Percentiles rank a stretch among this genome's conserved stretches.
Evolutionary conservation across 2,329 filamentous ascomycete genomes (phyloP).

Genomic region (Shiraia sp.): DNA sequence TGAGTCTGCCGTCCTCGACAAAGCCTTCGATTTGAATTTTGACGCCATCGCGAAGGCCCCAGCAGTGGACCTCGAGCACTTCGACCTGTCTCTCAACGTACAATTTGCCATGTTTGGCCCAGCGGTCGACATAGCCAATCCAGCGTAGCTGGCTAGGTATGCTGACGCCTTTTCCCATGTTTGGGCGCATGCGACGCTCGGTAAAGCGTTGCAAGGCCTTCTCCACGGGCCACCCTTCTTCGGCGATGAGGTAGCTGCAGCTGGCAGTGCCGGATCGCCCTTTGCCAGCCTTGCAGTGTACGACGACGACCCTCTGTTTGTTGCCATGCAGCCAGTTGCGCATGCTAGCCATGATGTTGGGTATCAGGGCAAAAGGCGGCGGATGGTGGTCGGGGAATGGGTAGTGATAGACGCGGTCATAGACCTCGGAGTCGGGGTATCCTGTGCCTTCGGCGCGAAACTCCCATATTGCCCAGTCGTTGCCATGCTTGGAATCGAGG

Average conservation of each 20-base stretch:
- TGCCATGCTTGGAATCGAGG: slow-evolving; percentile 77
- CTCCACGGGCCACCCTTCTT: slow-evolving; percentile 71
- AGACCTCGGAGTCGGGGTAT: slow-evolving; percentile 88
- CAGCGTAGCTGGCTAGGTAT: slow-evolving; percentile 92
- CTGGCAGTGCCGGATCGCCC: slow-evolving; percentile 86
- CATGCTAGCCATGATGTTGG: slow-evolving; percentile 90
- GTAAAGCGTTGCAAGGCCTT: slow-evolving; percentile 73
- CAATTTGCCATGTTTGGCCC: slow-evolving; percentile 74
- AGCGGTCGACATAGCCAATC: slow-evolving; percentile 85
- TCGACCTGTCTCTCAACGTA: slow-evolving; percentile 85
- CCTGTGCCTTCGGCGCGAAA: slow-evolving; percentile 96
- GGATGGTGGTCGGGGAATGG: slow-evolving; percentile 98
- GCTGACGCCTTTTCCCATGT: slow-evolving; percentile 85
- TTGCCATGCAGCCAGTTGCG: slow-evolving; percentile 72
- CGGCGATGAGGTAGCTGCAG: slow-evolving; percentile 87
- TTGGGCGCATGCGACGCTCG: slow-evolving; percentile 81
- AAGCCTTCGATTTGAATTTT: slow-evolving; percentile 86
- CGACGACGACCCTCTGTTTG: slow-evolving; percentile 73
- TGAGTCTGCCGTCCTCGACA: slow-evolving; percentile 84
- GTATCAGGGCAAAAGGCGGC: slow-evolving; percentile 86
- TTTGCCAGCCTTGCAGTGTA: slow-evolving; percentile 98
- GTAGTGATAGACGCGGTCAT: slow-evolving; percentile 83
- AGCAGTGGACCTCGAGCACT: slow-evolving; percentile 85
- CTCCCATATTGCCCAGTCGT: slow-evolving; percentile 95
- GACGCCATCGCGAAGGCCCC: slow-evolving; percentile 85